Evolutionary conservation across 1,139 yeast species (phyloP), one percentile per base, ranked within the genome.

Genomic region (Taphrina wiesneri): DNA sequence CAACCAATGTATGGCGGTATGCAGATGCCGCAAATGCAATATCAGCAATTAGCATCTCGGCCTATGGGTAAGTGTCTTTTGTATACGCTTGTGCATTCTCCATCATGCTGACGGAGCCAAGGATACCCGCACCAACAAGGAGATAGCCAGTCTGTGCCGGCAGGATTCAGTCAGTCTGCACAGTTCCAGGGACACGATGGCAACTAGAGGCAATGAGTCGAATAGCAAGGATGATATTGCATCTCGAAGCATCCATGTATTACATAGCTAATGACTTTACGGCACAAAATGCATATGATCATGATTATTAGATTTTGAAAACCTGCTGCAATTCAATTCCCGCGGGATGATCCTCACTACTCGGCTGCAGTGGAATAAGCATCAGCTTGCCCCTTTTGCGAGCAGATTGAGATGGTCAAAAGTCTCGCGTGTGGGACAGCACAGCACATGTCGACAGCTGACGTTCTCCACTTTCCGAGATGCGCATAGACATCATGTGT

Each of bases 1-100:
- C 28, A 34, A 7, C 36, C 17, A 9, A 52, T 52, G 56, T 23
- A 25, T 15, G 49, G 23, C 23, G 36, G 49, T 23, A 54, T 54
- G 49, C 56, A 52, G 34, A 32, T 34, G 28, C 56, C 56, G 15
- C 59, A 54, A 2, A 54, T 54, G 59, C 59, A 36, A 15, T 54
- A 54, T 17, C 59, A 54, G 59, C 59, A 54, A 15, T 15, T 54
- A 43, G 19, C 21, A 19, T n/a, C 26, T 17, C 54, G 54, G 11
- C 54, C 54, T 11, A 49, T 49, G 54, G 54, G 54, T 49, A 28
- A 26, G 54, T 28, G 15, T 13, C 11, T 7, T 2, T 21, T 45
- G 28, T 21, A 13, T 45, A 45, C 13, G 11, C 17, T 39, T 13
- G 15, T 39, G 5, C 17, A n/a, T n/a, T n/a, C n/a, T 13, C 19